Evolutionary conservation across 2,329 filamentous ascomycete species (phyloP), one percentile per base, ranked within the genome.

Genomic region (Aspergillus jensenii): DNA sequence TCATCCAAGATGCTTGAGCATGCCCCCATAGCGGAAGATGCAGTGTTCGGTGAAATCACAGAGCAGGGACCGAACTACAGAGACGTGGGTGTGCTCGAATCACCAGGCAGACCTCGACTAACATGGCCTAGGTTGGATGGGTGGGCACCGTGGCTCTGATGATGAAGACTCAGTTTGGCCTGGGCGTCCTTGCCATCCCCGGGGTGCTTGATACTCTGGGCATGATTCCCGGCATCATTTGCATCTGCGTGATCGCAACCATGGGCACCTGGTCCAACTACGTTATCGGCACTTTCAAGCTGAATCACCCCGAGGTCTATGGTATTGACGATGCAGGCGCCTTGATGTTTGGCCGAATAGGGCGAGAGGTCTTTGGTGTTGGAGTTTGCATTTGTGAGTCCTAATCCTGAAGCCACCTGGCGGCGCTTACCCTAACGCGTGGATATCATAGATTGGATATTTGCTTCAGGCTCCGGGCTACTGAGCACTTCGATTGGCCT

Each of bases 291-390:
- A 41, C 35, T n/a, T 85, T 85, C 72, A 85, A 85, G 64, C 61
- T 83, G 31, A 71, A 74, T 5, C 82, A 85, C 62, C 79, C 79
- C 0, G 75, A 83, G 56, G 81, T 85, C 3, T 84, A 85, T 64
- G 80, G 79, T 43, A 84, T 85, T 72, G 83, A 82, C 46, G 82
- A 85, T 56, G 82, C 79, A 0, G 82, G 82, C 9, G 70, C 71
- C 44, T 78, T 84, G 55, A 73, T 86, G 19, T 84, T 84, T 52
- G 83, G 83, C 3, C 79, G 76, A 0, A 56, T 81, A 7, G 82
- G 83, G 0, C 75, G 79, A 23, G 82, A 84, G 60, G 60, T 84
- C 7, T 74, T 85, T 19, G 59, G 58, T 3, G 35, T 21, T 14
- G 58, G 39, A 4, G 64, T 66, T 15, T 59, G 59, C 19, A 46